phyloP scores from a whole-genome alignment of 805 yeast genomes.

The Gaillardinia entomophila region DNA sequence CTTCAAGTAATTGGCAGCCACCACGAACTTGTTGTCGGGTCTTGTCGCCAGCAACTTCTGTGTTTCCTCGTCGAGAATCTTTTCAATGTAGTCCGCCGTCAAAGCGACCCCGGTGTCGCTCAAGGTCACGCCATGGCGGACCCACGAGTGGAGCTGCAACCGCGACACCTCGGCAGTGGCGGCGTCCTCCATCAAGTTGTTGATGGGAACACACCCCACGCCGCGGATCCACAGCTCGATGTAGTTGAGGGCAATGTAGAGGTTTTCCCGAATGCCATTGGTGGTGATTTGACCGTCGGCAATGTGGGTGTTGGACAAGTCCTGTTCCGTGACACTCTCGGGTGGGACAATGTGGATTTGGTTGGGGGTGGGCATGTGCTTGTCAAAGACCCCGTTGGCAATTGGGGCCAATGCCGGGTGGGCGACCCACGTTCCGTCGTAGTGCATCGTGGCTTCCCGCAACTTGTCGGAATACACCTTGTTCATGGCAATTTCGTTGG shows the following conservation, averaged over 20 bases:
- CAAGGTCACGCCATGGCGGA: conserved; percentile 10
- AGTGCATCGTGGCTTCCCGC: conserved; percentile 15
- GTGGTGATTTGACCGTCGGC: conserved; percentile 9
- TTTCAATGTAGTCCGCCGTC: conserved; percentile 9
- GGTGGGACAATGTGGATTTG: conserved; percentile 11
- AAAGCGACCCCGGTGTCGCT: conserved; percentile 6
- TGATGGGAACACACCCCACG: conserved; percentile 16
- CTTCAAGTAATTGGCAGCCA: conserved; percentile 11
- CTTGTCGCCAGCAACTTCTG: conserved; percentile 4
- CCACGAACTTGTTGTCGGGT: conserved; percentile 7
- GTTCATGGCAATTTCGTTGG: conserved; percentile 12
- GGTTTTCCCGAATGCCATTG: conserved; percentile 12
- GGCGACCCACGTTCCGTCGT: conserved; percentile 20
- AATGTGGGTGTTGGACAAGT: conserved; percentile 10
- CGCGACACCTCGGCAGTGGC: conserved; percentile 19
- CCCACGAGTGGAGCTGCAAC: conserved; percentile 15
- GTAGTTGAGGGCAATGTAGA: conserved; percentile 15
- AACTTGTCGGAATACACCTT: conserved; percentile 13
- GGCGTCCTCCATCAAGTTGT: conserved; percentile 17
- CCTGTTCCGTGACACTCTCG: conserved; percentile 7
- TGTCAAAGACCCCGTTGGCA: conserved; percentile 12
- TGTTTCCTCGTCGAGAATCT: conserved; percentile 10
- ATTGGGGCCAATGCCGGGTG: conserved; percentile 15
- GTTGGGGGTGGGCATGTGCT: conserved; percentile 17
- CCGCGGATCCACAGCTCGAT: conserved; percentile 17